Evolutionary conservation across 2,329 filamentous ascomycete genomes (phyloP), one percentile per base, ranked within the genome.

Genomic region (Akanthomyces muscarius): DNA sequence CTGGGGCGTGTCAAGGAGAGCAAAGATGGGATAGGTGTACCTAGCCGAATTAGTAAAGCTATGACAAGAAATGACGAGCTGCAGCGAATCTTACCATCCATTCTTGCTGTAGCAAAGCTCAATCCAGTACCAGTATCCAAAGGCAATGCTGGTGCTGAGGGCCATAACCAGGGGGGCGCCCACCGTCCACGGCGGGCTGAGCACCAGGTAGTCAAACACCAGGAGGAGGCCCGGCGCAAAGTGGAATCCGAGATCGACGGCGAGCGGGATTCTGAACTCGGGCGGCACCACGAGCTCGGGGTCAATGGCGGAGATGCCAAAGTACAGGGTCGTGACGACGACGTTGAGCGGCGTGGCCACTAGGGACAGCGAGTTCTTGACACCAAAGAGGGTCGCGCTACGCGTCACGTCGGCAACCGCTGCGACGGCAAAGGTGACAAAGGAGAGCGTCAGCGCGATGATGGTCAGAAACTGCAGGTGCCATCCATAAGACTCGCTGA

Each of bases 1-100:
- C 70, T 92, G 87, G 55, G 78, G 72, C 0, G 86, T 89, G 56
- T 80, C 82, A 48, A 96, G 77, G 51, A 90, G 72, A 10, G 81
- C 87, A 66, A 97, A 94, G 30, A 97, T 82, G 1, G 93, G 92
- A 74, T 97, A 97, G 0, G 92, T 92, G 69, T 96, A 96, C 80
- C 87, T 89, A 2, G 2, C 25, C 1, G 5, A 33, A 53, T 70
- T 23, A 72, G 65, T 7, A n/a, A 21, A 41, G 2, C 41, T 42
- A 13, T 3, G 11, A 7, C 38, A 13, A 23, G 41, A 18, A 25
- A 5, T n/a, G 10, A 18, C 41, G 28, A 13, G 21, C n/a, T 18
- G 16, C 6, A n/a, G 23, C 1, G 25, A 42, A 28, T 76, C 83
- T 72, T 71, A 86, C 85, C 80, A 84, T 70, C 87, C 85, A 69